phyloP scores from a whole-genome alignment of 371 early-diverging fungal genomes.

The Mucor mucedo region DNA sequence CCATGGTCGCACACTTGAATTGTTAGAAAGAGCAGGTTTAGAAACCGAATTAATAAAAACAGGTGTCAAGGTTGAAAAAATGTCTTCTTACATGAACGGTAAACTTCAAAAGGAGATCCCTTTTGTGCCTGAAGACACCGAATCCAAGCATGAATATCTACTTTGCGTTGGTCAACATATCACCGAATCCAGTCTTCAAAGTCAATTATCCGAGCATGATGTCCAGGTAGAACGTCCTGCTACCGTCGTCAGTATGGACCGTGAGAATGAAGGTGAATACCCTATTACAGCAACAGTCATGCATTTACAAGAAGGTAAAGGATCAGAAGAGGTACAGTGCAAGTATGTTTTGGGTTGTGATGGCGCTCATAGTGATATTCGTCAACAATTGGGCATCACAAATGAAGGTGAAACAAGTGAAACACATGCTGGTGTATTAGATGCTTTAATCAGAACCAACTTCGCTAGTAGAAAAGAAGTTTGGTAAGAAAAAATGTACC shows the following conservation, averaged over 20 bases:
- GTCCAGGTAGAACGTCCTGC: conserved; percentile 51
- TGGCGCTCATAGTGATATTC: conserved; percentile 53
- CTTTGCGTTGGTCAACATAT: conserved; percentile 56
- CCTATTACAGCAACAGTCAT: conserved; percentile 43
- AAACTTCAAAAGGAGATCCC: conserved; percentile 38
- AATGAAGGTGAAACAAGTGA: conserved; percentile 50
- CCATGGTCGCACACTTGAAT: conserved; percentile 50
- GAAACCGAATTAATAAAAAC: conserved; percentile 40
- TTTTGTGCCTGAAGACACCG: conserved; percentile 49
- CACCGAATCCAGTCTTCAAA: conserved; percentile 47
- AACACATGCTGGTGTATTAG: conserved; percentile 50
- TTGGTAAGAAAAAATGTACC: conserved; percentile 32
- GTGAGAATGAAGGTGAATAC: conserved; percentile 24
- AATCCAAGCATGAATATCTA: conserved; percentile 51
- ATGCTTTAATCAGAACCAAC: conserved; percentile 53
- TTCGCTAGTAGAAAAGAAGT: conserved; percentile 49
- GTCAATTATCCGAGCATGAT: conserved; percentile 32
- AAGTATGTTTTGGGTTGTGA: conserved; percentile 52
- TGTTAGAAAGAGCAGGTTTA: conserved; percentile 42
- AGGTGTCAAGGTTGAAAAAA: conserved; percentile 49
- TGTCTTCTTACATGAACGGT: conserved; percentile 45
- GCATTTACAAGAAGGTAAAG: conserved; percentile 38
- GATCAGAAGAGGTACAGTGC: conserved; percentile 42
- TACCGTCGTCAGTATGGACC: conserved; percentile 36
- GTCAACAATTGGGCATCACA: conserved; percentile 39